Evolutionary conservation across 495 filamentous ascomycete genomes (phyloP).

Genomic region (Chaetomium fimeti): DNA sequence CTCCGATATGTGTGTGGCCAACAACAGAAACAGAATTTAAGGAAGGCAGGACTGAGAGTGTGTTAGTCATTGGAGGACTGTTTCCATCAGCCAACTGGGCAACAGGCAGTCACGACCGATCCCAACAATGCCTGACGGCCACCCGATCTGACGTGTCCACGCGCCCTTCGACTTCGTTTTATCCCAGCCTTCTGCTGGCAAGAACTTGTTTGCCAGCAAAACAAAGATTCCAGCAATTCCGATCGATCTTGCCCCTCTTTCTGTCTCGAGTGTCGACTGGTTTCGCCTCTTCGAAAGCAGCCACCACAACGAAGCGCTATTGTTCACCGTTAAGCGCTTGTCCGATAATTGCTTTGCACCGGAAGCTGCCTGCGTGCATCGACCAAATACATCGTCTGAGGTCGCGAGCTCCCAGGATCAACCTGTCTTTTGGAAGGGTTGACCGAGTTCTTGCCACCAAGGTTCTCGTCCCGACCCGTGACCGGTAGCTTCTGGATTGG

Average conservation of each 20-base stretch:
- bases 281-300: conserved; percentile 20
- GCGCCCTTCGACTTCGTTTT: conserved; percentile 4
- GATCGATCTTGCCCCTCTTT: conserved; percentile 7
- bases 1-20: conserved; percentile 23
- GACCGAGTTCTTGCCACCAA: too few relatives aligned
- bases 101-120: conserved; percentile 21
- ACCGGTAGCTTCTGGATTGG: not conserved
- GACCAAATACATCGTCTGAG: too few relatives aligned
- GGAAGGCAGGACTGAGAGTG: conserved; percentile 20
- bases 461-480: too few relatives aligned
- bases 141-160: conserved; percentile 32
- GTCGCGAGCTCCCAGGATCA: too few relatives aligned
- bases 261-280: conserved; percentile 24
- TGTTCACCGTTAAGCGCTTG: conserved; percentile 10
- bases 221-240: conserved; percentile 1
- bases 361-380: too few relatives aligned
- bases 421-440: too few relatives aligned
- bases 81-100: conserved; percentile 7
- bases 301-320: not conserved
- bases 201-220: conserved; percentile 1
- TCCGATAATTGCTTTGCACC: not conserved
- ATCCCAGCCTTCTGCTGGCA: not conserved
- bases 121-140: conserved; percentile 29
- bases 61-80: not conserved
- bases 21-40: conserved; percentile 12